Base-by-base conservation (phyloP, 768 basidiomycete species). In the Trametes elegans region DNA sequence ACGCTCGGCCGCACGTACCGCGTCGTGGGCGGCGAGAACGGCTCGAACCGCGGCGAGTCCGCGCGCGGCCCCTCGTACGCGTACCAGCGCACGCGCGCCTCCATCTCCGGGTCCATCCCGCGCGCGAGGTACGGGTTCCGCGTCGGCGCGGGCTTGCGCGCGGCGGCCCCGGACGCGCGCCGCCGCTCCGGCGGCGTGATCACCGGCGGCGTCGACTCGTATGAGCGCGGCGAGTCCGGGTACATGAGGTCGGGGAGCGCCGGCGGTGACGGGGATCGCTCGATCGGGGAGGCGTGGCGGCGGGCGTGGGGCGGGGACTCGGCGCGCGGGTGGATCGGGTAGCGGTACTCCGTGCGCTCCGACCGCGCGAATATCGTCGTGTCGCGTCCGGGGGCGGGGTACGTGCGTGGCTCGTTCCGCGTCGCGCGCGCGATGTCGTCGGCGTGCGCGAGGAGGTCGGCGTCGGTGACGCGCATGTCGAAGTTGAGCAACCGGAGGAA, bases 401-500 rank as follows among this genome's bases (percentile, higher is more conserved):
- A 18, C 10, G 32, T 45, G 24, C 26, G 21, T 26, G 19, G 28
- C 18, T 7, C 21, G 10, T 10, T 23, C 39, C 31, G 31, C 23
- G 11, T 35, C 10, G 45, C 29, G 31, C 11, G 23, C 58, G 43
- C 31, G 54, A 60, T 6, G 13, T 24, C 53, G 23, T 51, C 52
- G 58, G 61, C 45, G 55, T 62, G 63, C 23, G 44, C 49, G 49
- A 61, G 51, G 31, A 68, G 55, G 36, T 67, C 64, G 14, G 51
- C 58, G 31, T 59, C 58, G 26, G 55, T 46, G 51, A 68, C 53
- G 35, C 44, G 32, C 32, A 68, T 60, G 32, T 69, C 56, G 62
- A 61, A 70, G 40, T 64, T 60, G 46, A 71, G 61, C 16, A 68
- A 59, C 23, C 50, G 47, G 28, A 71, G 60, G 41, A 68, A 63